Conservation (phyloP, 257 asterid species). For the Coffea canephora region DNA sequence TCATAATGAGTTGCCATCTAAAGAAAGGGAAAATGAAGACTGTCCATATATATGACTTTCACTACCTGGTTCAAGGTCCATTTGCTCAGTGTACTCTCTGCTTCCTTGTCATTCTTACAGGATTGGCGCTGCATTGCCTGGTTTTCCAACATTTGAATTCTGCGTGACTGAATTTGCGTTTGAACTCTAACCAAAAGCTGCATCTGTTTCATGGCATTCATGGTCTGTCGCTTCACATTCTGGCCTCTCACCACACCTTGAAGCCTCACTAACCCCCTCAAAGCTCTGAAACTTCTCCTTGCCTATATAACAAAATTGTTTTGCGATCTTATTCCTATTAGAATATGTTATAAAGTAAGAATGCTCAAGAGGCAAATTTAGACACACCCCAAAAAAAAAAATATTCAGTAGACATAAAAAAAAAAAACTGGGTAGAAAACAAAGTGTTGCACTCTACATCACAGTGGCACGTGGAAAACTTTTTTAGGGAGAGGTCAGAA, state of each 20-base stretch:
- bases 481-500: background rate
- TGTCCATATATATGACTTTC: constrained; percentile 7
- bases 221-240: constrained; percentile 71
- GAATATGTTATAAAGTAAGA: background rate
- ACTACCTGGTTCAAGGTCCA: constrained; percentile 61
- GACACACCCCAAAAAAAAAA: background rate
- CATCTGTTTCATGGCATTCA: constrained; percentile 89
- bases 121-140: constrained; percentile 49
- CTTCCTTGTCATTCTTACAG: constrained; percentile 46
- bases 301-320: constrained; percentile 42
- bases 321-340: background rate
- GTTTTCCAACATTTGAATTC: constrained; percentile 82
- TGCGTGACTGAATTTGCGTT: constrained; percentile 77
- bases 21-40: background rate
- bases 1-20: background rate
- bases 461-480: background rate
- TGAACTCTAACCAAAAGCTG: constrained; percentile 85
- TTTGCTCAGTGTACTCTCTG: constrained; percentile 63
- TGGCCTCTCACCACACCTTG: constrained; percentile 85
- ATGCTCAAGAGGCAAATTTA: background rate
- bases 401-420: background rate
- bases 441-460: background rate
- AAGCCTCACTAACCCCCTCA: constrained; percentile 91
- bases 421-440: background rate
- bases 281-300: constrained; percentile 72